A percentile compares a stretch with the other conserved stretches of the same genome.
phyloP scores from a whole-genome alignment of 2,329 filamentous ascomycete genomes.

The Botrytis squamosa region DNA sequence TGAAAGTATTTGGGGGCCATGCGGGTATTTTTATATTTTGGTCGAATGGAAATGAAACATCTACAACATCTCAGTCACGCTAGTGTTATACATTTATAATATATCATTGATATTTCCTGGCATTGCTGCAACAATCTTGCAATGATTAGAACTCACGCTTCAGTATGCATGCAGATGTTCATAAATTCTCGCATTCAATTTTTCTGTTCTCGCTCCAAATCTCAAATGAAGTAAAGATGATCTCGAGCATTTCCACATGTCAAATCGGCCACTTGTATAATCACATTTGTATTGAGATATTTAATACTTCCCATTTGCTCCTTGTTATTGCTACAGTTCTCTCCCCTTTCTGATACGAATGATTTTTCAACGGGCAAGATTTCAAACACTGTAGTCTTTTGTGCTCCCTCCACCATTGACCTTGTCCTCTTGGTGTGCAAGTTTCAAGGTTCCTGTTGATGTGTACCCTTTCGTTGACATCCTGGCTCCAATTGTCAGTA shows the following conservation, averaged over 20 bases:
- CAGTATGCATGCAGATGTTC: background rate
- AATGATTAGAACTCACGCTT: background rate
- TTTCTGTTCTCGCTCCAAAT: background rate
- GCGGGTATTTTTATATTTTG: background rate
- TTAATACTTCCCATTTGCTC: background rate
- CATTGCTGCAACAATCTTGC: background rate
- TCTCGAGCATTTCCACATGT: background rate
- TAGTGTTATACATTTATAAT: background rate
- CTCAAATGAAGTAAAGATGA: background rate
- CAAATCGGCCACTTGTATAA: background rate
- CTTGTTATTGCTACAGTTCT: background rate
- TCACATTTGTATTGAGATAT: background rate
- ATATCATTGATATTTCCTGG: background rate
- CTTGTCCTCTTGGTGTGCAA: background rate
- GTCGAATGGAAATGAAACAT: background rate
- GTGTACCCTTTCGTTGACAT: background rate
- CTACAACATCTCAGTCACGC: background rate
- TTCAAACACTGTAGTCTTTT: background rate
- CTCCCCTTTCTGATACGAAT: background rate
- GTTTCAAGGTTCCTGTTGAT: background rate
- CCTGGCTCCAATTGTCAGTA: background rate
- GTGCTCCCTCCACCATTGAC: background rate
- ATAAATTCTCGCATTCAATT: background rate
- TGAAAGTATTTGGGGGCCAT: background rate
- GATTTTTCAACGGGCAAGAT: background rate